These are phyloP conservation scores for Boechera stricta DNA, from an alignment of 345 rosid genomes.

Conservation along the genomic window DNA sequence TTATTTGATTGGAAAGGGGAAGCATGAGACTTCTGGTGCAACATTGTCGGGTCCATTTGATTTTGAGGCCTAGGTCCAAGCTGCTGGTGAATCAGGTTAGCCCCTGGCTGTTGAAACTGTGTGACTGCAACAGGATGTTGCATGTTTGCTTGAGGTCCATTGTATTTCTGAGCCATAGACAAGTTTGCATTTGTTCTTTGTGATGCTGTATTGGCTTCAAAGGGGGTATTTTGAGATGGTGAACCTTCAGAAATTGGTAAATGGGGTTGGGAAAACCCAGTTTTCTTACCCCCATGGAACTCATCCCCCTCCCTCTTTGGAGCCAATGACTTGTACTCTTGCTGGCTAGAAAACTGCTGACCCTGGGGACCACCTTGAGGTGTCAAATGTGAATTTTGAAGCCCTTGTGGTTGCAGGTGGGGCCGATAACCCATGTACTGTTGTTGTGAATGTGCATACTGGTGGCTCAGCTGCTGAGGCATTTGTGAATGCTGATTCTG, in stretches of 20 bases:
- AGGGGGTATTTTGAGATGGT: constrained; percentile 60
- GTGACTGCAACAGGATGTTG: constrained; percentile 53
- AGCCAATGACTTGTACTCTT: constrained; percentile 52
- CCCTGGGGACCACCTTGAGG: constrained; percentile 60
- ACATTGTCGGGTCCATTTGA: constrained; percentile 54
- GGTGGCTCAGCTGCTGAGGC: constrained; percentile 64
- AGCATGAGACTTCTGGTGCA: constrained; percentile 63
- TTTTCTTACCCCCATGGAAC: constrained; percentile 58
- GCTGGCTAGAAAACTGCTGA: constrained; percentile 60
- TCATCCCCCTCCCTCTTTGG: constrained; percentile 67
- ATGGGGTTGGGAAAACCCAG: constrained; percentile 68
- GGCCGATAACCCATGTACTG: constrained; percentile 69
- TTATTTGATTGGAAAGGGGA: constrained; percentile 57
- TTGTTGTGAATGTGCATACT: constrained; percentile 61
- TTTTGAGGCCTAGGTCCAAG: constrained; percentile 63
- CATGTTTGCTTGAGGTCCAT: constrained; percentile 57
- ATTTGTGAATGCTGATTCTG: constrained; percentile 57
- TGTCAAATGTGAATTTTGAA: constrained; percentile 58
- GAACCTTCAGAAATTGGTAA: constrained; percentile 56
- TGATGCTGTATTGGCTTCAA: constrained; percentile 54
- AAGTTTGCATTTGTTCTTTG: constrained; percentile 55
- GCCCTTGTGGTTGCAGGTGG: constrained; percentile 52
- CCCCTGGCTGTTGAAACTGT: constrained; percentile 61
- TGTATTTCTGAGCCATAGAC: constrained; percentile 63
- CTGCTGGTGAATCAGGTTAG: constrained; percentile 63